A percentile compares a stretch with the other conserved stretches of the same genome.
These are phyloP conservation scores for Lactarius evosmus DNA, from an alignment of 768 basidiomycete species.

Conservation along the genomic window DNA sequence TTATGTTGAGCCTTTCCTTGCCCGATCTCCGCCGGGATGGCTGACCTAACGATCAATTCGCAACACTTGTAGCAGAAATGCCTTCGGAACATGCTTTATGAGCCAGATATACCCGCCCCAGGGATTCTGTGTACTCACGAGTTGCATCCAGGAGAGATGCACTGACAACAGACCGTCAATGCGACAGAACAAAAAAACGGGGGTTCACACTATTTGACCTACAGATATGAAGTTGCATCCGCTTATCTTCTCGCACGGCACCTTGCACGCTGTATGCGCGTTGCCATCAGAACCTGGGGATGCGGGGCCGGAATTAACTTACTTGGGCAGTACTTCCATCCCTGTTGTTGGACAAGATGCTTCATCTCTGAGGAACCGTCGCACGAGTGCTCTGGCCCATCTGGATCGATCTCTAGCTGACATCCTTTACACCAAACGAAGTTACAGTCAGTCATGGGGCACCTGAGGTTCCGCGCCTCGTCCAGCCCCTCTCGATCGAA, in stretches of 20 bases:
- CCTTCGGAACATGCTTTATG: constrained; percentile 15
- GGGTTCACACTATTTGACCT: constrained; percentile 28
- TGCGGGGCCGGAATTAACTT: neutral
- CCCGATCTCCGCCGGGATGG: neutral
- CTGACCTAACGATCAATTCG: constrained; percentile 23
- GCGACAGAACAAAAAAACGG: neutral
- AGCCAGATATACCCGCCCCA: neutral
- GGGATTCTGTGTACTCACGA: constrained; percentile 31
- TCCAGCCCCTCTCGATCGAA: constrained; percentile 33
- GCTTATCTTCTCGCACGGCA: constrained; percentile 48
- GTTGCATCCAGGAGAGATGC: constrained; percentile 56
- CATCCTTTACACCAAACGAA: constrained; percentile 38
- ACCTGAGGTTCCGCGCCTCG: constrained; percentile 29
- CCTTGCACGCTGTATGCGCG: constrained; percentile 40
- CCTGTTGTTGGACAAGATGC: constrained; percentile 32
- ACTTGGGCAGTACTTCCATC: constrained; percentile 39
- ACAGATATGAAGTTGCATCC: constrained; percentile 63
- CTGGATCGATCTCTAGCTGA: constrained; percentile 29
- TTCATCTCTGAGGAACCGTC: constrained; percentile 36
- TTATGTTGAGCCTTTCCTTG: constrained; percentile 11
- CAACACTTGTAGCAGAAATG: constrained; percentile 57
- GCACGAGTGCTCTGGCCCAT: constrained; percentile 33
- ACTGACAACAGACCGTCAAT: constrained; percentile 36
- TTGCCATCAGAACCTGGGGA: neutral
- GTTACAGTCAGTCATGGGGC: constrained; percentile 32